Evolutionary conservation across 2,329 filamentous ascomycete genomes (phyloP).

Genomic region (Moelleriella libera): DNA sequence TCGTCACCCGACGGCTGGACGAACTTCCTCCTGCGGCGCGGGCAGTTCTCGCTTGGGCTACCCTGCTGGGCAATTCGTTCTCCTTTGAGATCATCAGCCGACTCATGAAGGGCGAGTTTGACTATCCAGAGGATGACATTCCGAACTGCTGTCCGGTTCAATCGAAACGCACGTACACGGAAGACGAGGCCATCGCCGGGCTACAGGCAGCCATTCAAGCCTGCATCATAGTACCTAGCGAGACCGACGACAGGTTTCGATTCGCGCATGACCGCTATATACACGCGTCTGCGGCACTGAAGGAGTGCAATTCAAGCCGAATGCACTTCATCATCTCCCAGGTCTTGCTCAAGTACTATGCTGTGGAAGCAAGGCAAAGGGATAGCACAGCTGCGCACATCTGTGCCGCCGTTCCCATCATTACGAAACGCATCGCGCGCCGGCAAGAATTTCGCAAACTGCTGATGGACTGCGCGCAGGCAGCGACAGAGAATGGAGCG

Average conservation of each 20-base stretch:
- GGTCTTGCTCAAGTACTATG: conserved; percentile 60
- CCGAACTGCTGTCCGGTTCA: conserved; percentile 9
- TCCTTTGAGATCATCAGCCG: conserved; percentile 70
- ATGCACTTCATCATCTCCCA: conserved; percentile 90
- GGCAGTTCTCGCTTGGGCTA: conserved; percentile 73
- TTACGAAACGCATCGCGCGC: conserved; percentile 47
- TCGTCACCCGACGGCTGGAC: conserved; percentile 63
- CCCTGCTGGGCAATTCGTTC: conserved; percentile 68
- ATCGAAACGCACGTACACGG: conserved; percentile 30
- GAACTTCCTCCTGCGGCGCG: conserved; percentile 64
- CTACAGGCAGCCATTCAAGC: conserved; percentile 71
- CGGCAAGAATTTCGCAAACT: conserved; percentile 59
- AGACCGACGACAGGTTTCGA: conserved; percentile 73
- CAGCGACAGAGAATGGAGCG: conserved; percentile 69
- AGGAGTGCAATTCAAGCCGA: conserved; percentile 53
- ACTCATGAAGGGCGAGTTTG: conserved; percentile 62
- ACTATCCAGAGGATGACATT: conserved; percentile 38
- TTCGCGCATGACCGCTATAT: conserved; percentile 85
- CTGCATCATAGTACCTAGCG: conserved; percentile 68
- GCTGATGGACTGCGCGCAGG: conserved; percentile 64
- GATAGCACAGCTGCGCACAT: conserved; percentile 73
- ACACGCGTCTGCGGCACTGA: conserved; percentile 56
- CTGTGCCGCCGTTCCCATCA: conserved; percentile 60
- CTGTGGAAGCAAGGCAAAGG: conserved; percentile 43
- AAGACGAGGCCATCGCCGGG: conserved; percentile 58